Percentiles rank a stretch among this genome's conserved stretches.
These are phyloP conservation scores for Plectranthus barbatus DNA, from an alignment of 257 asterid species.

Conservation along the genomic window DNA sequence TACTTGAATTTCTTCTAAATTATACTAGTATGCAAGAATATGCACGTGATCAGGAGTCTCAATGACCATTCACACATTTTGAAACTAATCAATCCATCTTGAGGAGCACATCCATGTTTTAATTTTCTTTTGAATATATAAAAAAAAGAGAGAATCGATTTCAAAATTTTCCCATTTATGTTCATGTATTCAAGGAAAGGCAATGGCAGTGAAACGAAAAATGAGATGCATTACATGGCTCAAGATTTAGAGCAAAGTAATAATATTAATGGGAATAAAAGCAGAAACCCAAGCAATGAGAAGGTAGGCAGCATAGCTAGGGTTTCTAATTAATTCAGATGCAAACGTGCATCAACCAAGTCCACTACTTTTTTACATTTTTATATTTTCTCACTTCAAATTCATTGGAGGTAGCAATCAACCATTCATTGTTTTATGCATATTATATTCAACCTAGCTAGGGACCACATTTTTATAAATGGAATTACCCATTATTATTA, in stretches of 20 bases:
- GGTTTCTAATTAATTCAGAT: conserved; percentile 19
- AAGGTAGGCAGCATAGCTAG: conserved; percentile 16
- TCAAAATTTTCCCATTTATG: no score
- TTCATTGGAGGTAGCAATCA: conserved; percentile 13
- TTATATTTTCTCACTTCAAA: conserved; percentile 7
- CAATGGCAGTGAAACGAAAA: background rate
- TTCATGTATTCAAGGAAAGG: no score
- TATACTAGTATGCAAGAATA: no score
- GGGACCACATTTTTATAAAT: conserved; percentile 25
- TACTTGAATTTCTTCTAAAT: no score
- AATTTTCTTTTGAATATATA: no score
- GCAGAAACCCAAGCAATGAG: background rate
- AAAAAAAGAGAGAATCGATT: no score
- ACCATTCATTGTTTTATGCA: background rate
- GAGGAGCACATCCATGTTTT: no score
- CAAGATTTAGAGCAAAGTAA: conserved; percentile 11
- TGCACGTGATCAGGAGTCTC: no score
- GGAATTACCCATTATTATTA: no score
- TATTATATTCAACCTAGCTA: background rate
- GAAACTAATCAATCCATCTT: no score
- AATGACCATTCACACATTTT: no score
- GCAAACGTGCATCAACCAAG: conserved; percentile 28
- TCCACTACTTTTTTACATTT: conserved; percentile 34
- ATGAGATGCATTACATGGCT: background rate
- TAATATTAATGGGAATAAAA: conserved; percentile 11